phyloP scores from a whole-genome alignment of 345 rosid genomes.

The Salix suchowensis region DNA sequence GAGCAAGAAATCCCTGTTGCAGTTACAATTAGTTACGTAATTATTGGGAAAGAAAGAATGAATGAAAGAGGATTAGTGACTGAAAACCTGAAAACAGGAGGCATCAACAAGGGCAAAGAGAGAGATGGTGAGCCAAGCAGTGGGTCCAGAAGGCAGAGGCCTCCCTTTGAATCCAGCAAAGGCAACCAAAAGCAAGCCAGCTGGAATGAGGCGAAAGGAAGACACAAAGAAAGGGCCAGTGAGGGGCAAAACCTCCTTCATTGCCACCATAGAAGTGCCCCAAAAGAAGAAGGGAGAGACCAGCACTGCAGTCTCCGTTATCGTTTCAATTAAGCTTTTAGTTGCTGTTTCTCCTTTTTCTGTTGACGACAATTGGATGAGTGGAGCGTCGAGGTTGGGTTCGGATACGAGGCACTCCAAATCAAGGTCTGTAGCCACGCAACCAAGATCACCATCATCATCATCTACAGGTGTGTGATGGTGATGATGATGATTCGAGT shows the following conservation, averaged over 20 bases:
- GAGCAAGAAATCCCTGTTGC: slow-evolving; percentile 78
- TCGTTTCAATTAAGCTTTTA: background rate
- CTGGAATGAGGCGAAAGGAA: slow-evolving; percentile 78
- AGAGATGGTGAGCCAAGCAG: slow-evolving; percentile 79
- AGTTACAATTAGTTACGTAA: background rate
- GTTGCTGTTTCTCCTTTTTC: background rate
- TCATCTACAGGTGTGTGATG: too few species aligned
- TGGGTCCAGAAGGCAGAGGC: slow-evolving; percentile 60
- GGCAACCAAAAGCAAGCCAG: slow-evolving; percentile 65
- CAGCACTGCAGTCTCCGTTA: slow-evolving; percentile 36
- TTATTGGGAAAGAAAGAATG: background rate
- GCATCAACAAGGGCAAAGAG: slow-evolving; percentile 85
- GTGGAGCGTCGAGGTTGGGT: background rate
- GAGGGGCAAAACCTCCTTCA: slow-evolving; percentile 88
- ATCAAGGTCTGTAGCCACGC: slow-evolving; percentile 47
- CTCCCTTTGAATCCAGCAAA: slow-evolving; percentile 64
- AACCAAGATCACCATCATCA: too few species aligned
- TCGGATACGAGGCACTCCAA: slow-evolving; percentile 40
- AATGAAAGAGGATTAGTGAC: background rate
- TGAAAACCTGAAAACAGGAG: slow-evolving; percentile 62
- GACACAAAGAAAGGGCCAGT: slow-evolving; percentile 85
- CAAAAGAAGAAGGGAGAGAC: slow-evolving; percentile 93
- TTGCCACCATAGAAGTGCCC: slow-evolving; percentile 99
- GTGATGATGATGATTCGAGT: background rate
- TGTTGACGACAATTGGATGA: background rate